Base-by-base conservation (phyloP, 306 rosid species). In the Casuarina cunninghamiana region DNA sequence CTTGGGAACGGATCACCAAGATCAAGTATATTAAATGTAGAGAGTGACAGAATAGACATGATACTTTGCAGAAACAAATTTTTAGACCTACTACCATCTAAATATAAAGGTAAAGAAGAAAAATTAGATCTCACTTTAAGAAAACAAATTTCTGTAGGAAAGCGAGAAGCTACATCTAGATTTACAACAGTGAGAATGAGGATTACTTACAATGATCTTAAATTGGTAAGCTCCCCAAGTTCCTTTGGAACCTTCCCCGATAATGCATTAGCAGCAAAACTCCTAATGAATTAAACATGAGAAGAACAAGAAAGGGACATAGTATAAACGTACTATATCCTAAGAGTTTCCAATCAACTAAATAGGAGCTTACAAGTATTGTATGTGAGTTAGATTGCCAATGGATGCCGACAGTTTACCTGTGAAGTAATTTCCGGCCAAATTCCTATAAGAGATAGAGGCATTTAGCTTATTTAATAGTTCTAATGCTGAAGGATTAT, bases 191-290 rank as follows among this genome's bases (percentile, higher is more conserved):
- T 9, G 19, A 43, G 44, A 50, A 70, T 67, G 26, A 53, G 61
- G 6, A 75, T 21, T 73, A 82, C 97, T 53, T 86, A 93, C 97
- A 93, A 45, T 55, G 10, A 0, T 46, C 0, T 5, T 71, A 93
- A 69, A 19, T 83, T 73, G 3, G 89, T 83, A 43, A 91, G 97
- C 46, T 83, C 54, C 69, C 93, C 91, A 43, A 93, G 77, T 78
- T 88, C 96, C 83, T 85, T 90, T 1, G 98, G 98, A 74, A 91
- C 83, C 85, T 80, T 84, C 58, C 98, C 91, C 19, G 97, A 91
- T 16, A 91, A 80, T 49, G 87, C 76, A 83, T 93, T 93, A 70
- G 79, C 78, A 78, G 89, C 90, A 19, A 93, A 0, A 62, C 10
- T 17, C 91, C 96, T 91, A 75, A 55, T 10, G 53, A 54, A 54